phyloP scores from a whole-genome alignment of 176 grass and related monocot genomes.

The Secale cereale region DNA sequence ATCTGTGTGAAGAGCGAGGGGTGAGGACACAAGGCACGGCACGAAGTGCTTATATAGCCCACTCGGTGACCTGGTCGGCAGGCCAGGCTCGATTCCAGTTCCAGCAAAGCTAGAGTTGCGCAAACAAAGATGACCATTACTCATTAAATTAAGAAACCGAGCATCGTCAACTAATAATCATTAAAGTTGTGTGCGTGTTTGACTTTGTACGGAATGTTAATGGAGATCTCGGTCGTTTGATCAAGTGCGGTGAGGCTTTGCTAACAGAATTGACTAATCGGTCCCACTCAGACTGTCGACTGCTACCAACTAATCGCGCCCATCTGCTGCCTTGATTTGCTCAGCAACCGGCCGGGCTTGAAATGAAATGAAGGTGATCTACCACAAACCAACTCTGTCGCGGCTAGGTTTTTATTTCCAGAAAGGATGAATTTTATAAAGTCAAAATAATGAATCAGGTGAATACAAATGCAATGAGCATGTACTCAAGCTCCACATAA shows the following conservation, averaged over 20 bases:
- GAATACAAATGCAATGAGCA: no score
- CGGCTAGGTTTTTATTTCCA: no score
- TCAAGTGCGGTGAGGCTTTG: constrained; percentile 1
- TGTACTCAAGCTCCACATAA: no score
- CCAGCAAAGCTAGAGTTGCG: not conserved
- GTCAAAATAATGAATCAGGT: no score
- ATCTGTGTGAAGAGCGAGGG: not conserved
- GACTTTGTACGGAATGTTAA: constrained; percentile 4
- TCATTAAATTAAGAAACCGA: not conserved
- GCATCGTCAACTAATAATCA: not conserved
- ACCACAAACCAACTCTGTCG: constrained; percentile 16
- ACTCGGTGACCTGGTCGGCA: not conserved
- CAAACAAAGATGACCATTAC: not conserved
- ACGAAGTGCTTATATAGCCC: constrained; percentile 30
- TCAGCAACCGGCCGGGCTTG: not conserved
- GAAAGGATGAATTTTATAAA: no score
- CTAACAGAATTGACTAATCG: not conserved
- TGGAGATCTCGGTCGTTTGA: not conserved
- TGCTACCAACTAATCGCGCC: constrained; percentile 9
- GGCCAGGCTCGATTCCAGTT: not conserved
- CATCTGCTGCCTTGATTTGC: constrained; percentile 33
- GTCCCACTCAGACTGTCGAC: not conserved
- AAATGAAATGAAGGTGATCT: constrained; percentile 36
- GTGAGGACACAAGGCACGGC: not conserved
- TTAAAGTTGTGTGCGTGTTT: not conserved